These are phyloP conservation scores for Bromus sterilis DNA, from an alignment of 176 grass and related monocot species.

Conservation along the genomic window DNA sequence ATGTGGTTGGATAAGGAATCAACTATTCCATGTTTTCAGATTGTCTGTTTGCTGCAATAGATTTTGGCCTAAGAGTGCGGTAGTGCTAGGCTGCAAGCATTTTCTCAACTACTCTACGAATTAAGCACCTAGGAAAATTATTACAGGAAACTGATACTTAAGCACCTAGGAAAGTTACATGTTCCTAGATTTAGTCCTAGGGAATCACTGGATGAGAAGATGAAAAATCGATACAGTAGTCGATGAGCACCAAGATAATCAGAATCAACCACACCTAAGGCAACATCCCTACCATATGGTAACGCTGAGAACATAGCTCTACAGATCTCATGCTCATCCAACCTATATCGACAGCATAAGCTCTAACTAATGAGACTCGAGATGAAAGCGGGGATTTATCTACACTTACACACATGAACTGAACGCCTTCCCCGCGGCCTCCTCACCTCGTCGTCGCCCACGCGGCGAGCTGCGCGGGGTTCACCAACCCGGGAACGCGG, in stretches of 20 bases:
- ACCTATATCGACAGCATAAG: background rate
- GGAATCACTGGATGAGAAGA: background rate
- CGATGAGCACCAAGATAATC: background rate
- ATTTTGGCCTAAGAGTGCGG: background rate
- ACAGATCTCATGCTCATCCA: background rate
- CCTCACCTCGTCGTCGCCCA: constrained; percentile 28
- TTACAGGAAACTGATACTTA: background rate
- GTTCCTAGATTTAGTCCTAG: background rate
- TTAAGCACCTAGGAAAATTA: background rate
- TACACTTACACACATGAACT: background rate
- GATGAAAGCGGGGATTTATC: background rate
- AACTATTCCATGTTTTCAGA: background rate
- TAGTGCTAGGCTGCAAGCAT: background rate
- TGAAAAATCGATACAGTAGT: background rate
- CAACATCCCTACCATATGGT: background rate
- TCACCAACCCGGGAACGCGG: constrained; percentile 36
- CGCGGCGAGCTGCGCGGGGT: constrained; percentile 40
- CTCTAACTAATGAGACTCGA: background rate
- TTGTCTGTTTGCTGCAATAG: background rate
- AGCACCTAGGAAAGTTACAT: background rate
- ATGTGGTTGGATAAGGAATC: background rate
- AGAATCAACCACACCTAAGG: background rate
- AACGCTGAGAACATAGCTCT: background rate
- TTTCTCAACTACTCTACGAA: background rate
- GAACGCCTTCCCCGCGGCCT: background rate